These are phyloP conservation scores for Eucalyptus sideroxylon DNA, from an alignment of 345 rosid genomes.

Conservation along the genomic window DNA sequence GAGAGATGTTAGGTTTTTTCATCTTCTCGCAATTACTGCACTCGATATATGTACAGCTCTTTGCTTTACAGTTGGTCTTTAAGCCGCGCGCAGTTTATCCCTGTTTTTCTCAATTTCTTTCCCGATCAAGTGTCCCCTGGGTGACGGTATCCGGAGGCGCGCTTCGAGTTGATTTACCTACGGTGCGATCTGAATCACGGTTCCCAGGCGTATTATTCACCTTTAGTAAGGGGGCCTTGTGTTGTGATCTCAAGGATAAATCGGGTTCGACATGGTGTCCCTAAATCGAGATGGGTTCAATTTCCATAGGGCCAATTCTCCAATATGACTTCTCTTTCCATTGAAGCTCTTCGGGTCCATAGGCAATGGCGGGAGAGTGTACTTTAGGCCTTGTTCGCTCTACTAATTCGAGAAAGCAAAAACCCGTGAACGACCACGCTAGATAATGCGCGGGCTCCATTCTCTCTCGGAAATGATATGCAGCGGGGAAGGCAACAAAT, in stretches of 20 bases:
- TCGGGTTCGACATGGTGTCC: not conserved
- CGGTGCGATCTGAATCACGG: not conserved
- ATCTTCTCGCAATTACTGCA: not conserved
- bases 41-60: not conserved
- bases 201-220: not conserved
- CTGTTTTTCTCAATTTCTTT: not conserved
- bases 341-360: not conserved
- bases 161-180: not conserved
- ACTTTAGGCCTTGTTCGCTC: not conserved
- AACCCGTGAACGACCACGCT: not conserved
- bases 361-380: not conserved
- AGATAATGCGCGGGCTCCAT: not conserved
- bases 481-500: not conserved
- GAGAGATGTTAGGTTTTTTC: not conserved
- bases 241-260: not conserved
- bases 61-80: not conserved
- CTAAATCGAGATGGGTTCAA: not conserved
- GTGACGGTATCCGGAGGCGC: not conserved
- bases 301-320: not conserved
- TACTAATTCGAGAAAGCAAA: not conserved
- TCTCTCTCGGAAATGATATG: not conserved
- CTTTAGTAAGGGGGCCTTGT: not conserved
- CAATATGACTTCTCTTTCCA: not conserved
- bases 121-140: not conserved
- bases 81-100: not conserved